Evolutionary conservation across 805 yeast genomes (phyloP).

Genomic region (Saccharomycopsis fibuligera): DNA sequence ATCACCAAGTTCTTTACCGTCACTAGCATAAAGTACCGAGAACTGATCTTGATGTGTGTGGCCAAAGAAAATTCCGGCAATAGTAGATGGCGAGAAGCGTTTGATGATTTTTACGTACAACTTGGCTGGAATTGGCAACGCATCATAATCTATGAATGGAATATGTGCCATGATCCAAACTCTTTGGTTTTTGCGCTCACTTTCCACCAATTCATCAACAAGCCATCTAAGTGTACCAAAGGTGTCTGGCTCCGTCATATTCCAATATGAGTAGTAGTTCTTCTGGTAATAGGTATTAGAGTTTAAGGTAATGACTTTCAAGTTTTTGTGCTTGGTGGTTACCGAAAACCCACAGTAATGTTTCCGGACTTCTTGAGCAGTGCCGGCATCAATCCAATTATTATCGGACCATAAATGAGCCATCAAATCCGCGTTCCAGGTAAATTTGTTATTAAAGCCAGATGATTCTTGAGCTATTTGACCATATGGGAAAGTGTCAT

Average conservation of each 20-base stretch:
- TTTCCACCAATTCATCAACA: constrained; percentile 52
- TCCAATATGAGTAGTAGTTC: constrained; percentile 51
- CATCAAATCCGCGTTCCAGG: constrained; percentile 44
- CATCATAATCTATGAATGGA: constrained; percentile 49
- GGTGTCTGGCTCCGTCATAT: constrained; percentile 48
- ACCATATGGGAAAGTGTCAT: constrained; percentile 68
- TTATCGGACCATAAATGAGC: constrained; percentile 42
- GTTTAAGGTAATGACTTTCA: constrained; percentile 56
- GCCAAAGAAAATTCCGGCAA: constrained; percentile 65
- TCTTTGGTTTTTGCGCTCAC: constrained; percentile 51
- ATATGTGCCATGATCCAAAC: constrained; percentile 74
- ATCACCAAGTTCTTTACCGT: constrained; percentile 35
- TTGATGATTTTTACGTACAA: constrained; percentile 51
- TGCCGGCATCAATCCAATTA: constrained; percentile 36
- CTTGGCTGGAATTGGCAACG: constrained; percentile 55
- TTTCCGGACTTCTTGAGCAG: constrained; percentile 32
- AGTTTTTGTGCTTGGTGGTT: constrained; percentile 42
- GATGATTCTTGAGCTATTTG: constrained; percentile 52
- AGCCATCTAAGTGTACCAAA: constrained; percentile 60
- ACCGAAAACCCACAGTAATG: constrained; percentile 61
- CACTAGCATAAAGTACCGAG: constrained; percentile 46
- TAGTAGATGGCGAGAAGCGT: constrained; percentile 61
- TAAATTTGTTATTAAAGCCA: constrained; percentile 32
- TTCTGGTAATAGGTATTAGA: constrained; percentile 62
- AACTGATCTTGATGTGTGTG: constrained; percentile 69